A percentile compares a stretch with the other conserved stretches of the same genome.
These are phyloP conservation scores for Hymenoscyphus repandus DNA, from an alignment of 2,329 filamentous ascomycete genomes.

Conservation along the genomic window DNA sequence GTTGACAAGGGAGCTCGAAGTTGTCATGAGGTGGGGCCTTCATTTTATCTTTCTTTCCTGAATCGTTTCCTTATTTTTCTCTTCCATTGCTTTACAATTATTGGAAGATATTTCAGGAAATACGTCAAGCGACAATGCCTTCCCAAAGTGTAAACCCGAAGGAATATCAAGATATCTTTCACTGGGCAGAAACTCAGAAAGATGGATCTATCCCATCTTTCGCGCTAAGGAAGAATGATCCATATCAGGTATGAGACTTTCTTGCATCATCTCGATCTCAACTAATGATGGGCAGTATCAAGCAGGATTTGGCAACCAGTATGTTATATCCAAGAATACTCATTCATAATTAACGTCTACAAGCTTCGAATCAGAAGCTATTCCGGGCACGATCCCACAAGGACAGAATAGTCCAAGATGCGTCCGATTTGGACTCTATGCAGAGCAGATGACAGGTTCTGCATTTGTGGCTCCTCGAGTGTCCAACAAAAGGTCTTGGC, in stretches of 20 bases:
- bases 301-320: slow-evolving; percentile 46
- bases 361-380: slow-evolving; percentile 37
- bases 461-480: slow-evolving; percentile 39
- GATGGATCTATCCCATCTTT: slow-evolving; percentile 51
- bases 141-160: slow-evolving; percentile 10
- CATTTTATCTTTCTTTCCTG: not conserved
- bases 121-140: slow-evolving; percentile 5
- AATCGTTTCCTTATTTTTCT: not conserved
- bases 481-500: slow-evolving; percentile 34
- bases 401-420: slow-evolving; percentile 38
- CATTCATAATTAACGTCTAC: not conserved
- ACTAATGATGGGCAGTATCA: slow-evolving; percentile 39
- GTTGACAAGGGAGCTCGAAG: not conserved
- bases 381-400: slow-evolving; percentile 38
- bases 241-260: slow-evolving; percentile 40
- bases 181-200: slow-evolving; percentile 57
- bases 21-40: not conserved
- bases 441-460: slow-evolving; percentile 41
- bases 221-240: slow-evolving; percentile 46
- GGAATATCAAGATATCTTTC: slow-evolving; percentile 47
- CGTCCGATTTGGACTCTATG: slow-evolving; percentile 39
- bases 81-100: not conserved
- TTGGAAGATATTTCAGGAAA: not conserved
- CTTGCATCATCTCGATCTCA: slow-evolving; percentile 4
- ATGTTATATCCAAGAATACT: slow-evolving; percentile 32